Evolutionary conservation across 768 basidiomycete genomes (phyloP).

Genomic region (Pulveroboletus sp.): DNA sequence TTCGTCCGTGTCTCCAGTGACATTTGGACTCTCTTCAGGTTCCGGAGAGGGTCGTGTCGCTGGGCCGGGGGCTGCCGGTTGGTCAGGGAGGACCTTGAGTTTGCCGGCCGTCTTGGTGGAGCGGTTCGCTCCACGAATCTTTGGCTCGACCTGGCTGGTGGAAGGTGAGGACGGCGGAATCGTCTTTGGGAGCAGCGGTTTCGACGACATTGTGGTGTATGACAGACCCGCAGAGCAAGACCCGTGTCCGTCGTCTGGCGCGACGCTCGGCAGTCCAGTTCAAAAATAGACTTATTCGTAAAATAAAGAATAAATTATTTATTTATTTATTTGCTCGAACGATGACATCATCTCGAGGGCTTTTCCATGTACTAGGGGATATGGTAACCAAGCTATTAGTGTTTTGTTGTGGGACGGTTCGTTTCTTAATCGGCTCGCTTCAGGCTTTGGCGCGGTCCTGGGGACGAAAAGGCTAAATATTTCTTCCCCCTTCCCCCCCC

Average conservation of each 20-base stretch:
- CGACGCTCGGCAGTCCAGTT: slow-evolving; percentile 8
- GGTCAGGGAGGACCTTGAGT: slow-evolving; percentile 83
- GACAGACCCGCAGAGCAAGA: not conserved
- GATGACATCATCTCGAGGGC: slow-evolving; percentile 14
- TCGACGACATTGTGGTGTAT: slow-evolving; percentile 20
- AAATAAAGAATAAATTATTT: not conserved
- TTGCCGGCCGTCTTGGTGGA: slow-evolving; percentile 81
- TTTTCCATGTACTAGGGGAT: too few relatives aligned
- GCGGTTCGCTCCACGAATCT: slow-evolving; percentile 68
- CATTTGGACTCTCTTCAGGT: slow-evolving; percentile 42
- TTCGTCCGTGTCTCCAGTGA: slow-evolving; percentile 64
- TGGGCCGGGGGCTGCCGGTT: slow-evolving; percentile 51
- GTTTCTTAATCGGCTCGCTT: not conserved
- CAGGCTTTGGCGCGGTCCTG: not conserved
- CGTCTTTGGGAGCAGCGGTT: slow-evolving; percentile 31
- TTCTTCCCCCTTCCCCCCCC: too few relatives aligned
- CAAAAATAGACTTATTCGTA: slow-evolving; percentile 2
- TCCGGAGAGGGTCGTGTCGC: slow-evolving; percentile 22
- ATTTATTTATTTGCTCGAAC: not conserved
- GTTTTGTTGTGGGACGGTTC: not conserved
- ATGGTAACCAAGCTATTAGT: not conserved
- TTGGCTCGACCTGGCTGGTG: slow-evolving; percentile 37
- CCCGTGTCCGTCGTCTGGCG: slow-evolving; percentile 13
- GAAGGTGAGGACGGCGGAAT: slow-evolving; percentile 13
- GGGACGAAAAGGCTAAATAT: not conserved